Percentiles rank a stretch among this genome's conserved stretches.
Conservation (phyloP, 1,284 basidiomycete species). For the Mycosarcoma maydis region DNA sequence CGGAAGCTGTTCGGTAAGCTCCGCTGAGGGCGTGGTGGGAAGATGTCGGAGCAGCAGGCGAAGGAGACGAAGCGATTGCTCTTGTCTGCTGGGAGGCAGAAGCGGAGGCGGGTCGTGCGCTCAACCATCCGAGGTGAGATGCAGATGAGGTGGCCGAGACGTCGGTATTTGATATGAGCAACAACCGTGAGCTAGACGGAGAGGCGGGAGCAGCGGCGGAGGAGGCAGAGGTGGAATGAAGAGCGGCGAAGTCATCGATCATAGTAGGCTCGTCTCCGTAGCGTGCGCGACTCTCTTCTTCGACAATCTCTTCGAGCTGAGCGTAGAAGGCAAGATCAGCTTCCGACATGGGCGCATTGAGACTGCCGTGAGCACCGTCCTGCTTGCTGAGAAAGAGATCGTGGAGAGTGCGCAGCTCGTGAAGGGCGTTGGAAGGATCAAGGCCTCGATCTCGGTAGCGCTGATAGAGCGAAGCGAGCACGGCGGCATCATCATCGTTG, state of each 20-base stretch:
- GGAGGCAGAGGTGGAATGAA: neutral
- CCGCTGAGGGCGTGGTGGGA: constrained; percentile 24
- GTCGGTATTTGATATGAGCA: constrained; percentile 8
- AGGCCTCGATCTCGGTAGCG: constrained; percentile 54
- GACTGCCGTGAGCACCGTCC: constrained; percentile 25
- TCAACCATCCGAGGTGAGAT: constrained; percentile 43
- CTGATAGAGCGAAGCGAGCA: constrained; percentile 52
- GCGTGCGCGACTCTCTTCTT: constrained; percentile 44
- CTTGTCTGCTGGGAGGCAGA: constrained; percentile 3
- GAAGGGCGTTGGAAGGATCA: constrained; percentile 54
- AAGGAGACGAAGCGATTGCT: constrained; percentile 1
- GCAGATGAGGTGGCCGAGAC: constrained; percentile 4
- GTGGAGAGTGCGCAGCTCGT: constrained; percentile 56
- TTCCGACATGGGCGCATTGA: constrained; percentile 45
- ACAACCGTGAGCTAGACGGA: constrained; percentile 1
- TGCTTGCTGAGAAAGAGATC: constrained; percentile 60
- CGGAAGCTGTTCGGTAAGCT: constrained; percentile 18
- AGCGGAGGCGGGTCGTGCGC: constrained; percentile 24
- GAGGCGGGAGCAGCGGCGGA: constrained; percentile 1
- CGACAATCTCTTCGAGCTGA: constrained; percentile 57
- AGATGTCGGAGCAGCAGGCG: constrained; percentile 1
- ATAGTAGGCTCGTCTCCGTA: constrained; percentile 35
- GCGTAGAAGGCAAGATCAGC: constrained; percentile 53
- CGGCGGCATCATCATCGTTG: constrained; percentile 39
- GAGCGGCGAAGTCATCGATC: constrained; percentile 3